Evolutionary conservation across 139 green algal species (phyloP).

Genomic region (Micromonas commoda): DNA sequence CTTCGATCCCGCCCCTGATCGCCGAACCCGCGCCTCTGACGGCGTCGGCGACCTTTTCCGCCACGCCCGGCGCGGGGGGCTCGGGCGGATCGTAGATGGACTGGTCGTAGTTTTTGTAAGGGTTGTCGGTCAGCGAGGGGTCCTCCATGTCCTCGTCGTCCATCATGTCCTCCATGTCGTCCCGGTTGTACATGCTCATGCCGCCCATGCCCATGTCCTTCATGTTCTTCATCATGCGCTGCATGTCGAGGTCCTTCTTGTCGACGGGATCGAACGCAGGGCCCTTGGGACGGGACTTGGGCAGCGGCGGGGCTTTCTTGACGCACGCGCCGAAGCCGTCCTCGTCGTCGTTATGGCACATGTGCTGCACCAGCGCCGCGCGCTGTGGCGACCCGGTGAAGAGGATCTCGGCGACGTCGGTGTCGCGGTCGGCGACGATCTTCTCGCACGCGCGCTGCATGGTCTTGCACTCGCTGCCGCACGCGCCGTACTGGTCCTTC

Average conservation of each 20-base stretch:
- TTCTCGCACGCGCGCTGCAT: conserved; percentile 56
- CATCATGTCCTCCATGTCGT: conserved; percentile 11
- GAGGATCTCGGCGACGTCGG: conserved; percentile 32
- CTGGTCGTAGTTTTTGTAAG: too few species aligned
- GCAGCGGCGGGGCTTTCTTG: conserved; percentile 46
- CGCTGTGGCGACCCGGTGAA: conserved; percentile 42
- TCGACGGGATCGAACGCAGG: conserved; percentile 42
- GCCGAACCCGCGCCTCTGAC: too few species aligned
- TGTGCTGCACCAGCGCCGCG: conserved; percentile 12
- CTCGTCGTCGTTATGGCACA: conserved; percentile 58
- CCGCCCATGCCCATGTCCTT: conserved; percentile 40
- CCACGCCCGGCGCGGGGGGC: too few species aligned
- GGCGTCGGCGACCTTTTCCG: too few species aligned
- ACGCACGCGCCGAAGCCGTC: conserved; percentile 41
- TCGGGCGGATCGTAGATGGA: too few species aligned
- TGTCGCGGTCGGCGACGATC: conserved; percentile 17
- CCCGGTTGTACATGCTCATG: conserved; percentile 32
- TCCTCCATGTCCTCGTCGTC: neutral
- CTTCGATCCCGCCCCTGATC: neutral
- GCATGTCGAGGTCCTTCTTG: conserved; percentile 45
- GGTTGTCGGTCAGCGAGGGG: neutral
- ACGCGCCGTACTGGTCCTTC: conserved; percentile 41
- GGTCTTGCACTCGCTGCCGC: conserved; percentile 65
- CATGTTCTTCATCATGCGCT: conserved; percentile 57
- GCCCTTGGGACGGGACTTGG: conserved; percentile 34